Percentiles rank a stretch among this genome's conserved stretches.
Evolutionary conservation across 1,284 basidiomycete species (phyloP).

Genomic region (Apiotrichum veenhuisii): DNA sequence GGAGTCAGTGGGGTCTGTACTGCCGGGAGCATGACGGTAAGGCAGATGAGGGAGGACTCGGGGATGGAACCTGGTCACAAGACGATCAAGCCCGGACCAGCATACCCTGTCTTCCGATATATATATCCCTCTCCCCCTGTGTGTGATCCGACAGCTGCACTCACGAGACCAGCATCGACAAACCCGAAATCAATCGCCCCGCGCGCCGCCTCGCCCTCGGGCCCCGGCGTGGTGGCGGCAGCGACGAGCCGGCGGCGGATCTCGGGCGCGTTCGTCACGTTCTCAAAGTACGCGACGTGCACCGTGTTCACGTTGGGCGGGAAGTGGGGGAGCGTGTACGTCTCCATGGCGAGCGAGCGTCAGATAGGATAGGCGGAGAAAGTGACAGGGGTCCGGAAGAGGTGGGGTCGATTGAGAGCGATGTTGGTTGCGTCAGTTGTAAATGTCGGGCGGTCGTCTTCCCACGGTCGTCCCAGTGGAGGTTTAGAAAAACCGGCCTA

Average conservation of each 20-base stretch:
- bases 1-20: neutral
- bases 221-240: conserved; percentile 60
- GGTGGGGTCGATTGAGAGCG: too few relatives aligned
- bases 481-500: neutral
- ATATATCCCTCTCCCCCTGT: too few relatives aligned
- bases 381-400: neutral
- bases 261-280: conserved; percentile 62
- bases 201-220: conserved; percentile 64
- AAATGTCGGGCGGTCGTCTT: neutral
- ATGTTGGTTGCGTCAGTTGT: too few relatives aligned
- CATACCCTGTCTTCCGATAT: too few relatives aligned
- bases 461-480: too few relatives aligned
- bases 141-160: conserved; percentile 23
- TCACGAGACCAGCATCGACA: conserved; percentile 64
- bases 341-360: conserved; percentile 45
- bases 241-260: conserved; percentile 65
- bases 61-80: too few relatives aligned
- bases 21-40: neutral
- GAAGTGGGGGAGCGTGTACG: conserved; percentile 45
- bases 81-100: too few relatives aligned
- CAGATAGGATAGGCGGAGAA: neutral
- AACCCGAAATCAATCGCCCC: conserved; percentile 80
- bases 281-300: conserved; percentile 64
- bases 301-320: conserved; percentile 44
- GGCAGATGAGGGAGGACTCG: neutral